Conservation (phyloP, 2,329 filamentous ascomycete species). For the Boeremia exigua region DNA sequence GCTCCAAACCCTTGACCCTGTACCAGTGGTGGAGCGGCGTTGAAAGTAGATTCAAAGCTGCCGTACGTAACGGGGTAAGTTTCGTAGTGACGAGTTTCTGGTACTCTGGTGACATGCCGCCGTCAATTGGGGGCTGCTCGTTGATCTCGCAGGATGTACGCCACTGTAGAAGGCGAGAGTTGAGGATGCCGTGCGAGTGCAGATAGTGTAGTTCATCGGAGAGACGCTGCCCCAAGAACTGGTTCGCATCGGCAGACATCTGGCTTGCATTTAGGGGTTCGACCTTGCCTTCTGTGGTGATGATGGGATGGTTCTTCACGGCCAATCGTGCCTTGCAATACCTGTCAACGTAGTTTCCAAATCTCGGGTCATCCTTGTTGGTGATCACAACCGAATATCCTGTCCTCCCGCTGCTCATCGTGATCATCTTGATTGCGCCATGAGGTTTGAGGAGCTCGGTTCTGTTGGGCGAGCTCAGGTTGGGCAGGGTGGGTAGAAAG, state of each 20-base stretch:
- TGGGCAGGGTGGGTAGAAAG: slow-evolving; percentile 80
- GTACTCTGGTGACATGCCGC: slow-evolving; percentile 80
- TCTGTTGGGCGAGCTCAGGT: slow-evolving; percentile 67
- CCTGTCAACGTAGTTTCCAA: slow-evolving; percentile 79
- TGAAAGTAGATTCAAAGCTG: slow-evolving; percentile 78
- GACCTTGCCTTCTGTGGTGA: slow-evolving; percentile 78
- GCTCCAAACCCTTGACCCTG: slow-evolving; percentile 75
- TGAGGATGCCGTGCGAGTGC: slow-evolving; percentile 80
- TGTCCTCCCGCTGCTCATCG: slow-evolving; percentile 66
- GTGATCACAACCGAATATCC: slow-evolving; percentile 77
- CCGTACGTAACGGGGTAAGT: slow-evolving; percentile 75
- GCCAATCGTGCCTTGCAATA: slow-evolving; percentile 86
- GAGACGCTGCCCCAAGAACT: slow-evolving; percentile 87
- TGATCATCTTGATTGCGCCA: slow-evolving; percentile 80
- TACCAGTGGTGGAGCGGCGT: slow-evolving; percentile 84
- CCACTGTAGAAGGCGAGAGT: slow-evolving; percentile 79
- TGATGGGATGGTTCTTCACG: slow-evolving; percentile 85
- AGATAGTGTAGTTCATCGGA: slow-evolving; percentile 92
- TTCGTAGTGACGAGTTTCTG: slow-evolving; percentile 76
- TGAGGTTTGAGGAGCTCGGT: slow-evolving; percentile 66
- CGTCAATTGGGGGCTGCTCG: slow-evolving; percentile 84
- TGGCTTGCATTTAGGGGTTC: slow-evolving; percentile 74
- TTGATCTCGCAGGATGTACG: slow-evolving; percentile 80
- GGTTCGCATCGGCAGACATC: slow-evolving; percentile 82
- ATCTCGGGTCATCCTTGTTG: slow-evolving; percentile 78